Base-by-base conservation (phyloP, 495 filamentous ascomycete genomes). In the Neurospora terricola region DNA sequence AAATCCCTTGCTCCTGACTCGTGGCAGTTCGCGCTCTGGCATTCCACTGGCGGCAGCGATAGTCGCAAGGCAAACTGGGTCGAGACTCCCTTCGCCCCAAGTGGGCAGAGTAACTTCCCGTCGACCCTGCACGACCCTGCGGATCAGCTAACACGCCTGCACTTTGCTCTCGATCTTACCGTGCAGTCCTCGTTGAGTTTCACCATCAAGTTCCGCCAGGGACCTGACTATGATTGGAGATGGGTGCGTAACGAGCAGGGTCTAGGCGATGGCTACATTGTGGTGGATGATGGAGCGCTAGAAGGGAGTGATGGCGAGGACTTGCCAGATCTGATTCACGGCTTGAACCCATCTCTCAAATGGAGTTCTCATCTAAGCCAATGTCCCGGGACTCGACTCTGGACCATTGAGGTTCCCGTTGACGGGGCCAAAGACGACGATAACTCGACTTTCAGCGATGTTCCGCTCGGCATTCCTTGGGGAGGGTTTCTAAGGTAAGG, bases 21-120 rank as follows among this genome's bases (percentile, higher is more conserved):
- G 45, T 96, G 92, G 91, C 87, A 96, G 77, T 86, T 91, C 7
- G 86, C 90, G 39, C 82, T 97, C 2, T 97, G 93, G 93, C 88
- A 94, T 76, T 91, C 92, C 36, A 86, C 88, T 69, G 74, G 75
- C 21, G 80, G 80, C 21, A 73, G 76, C 6, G 76, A 71, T 18
- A 62, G 21, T 5, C 36, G 38, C 27, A 66, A 66, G 54, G 54
- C 54, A 14, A 72, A 85, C 39, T 91, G 90, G 89, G 72, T 76
- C 45, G 86, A 87, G 74, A 80, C 80, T 27, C 54, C 72, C 18
- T 79, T 91, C 23, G 62, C 76, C 69, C 75, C 75, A 66, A 34
- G 78, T 85, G 62, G 86, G 79, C 82, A 76, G 72, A 54, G 77
- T 77, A 30, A 81, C 83, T 68, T 73, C 16, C 81, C 76, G 70